Percentiles rank a stretch among this genome's conserved stretches.
These are phyloP conservation scores for Simmondsia chinensis DNA, from an alignment of 148 eudicot genomes.

Conservation along the genomic window DNA sequence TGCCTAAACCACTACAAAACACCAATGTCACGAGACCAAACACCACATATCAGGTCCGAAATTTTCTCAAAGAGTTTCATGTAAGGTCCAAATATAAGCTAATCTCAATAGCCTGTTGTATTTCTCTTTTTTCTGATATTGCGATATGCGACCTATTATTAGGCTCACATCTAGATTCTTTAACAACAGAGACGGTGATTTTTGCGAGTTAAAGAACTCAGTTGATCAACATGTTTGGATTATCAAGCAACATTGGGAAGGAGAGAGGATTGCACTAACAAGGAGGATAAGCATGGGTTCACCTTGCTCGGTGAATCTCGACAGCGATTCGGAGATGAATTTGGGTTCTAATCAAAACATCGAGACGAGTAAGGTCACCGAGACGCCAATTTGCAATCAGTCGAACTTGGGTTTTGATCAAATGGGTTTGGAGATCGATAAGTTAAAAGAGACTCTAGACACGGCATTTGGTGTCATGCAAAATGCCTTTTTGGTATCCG, in stretches of 20 bases:
- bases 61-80: too few species aligned
- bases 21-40: too few species aligned
- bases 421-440: slow-evolving; percentile 59
- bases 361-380: too few species aligned
- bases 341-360: too few species aligned
- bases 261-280: slow-evolving; percentile 19
- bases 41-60: too few species aligned
- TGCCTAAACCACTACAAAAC: too few species aligned
- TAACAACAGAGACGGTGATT: slow-evolving; percentile 18
- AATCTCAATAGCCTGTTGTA: too few species aligned
- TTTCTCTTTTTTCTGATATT: too few species aligned
- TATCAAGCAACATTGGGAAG: slow-evolving; percentile 52
- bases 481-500: slow-evolving; percentile 14
- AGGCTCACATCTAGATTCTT: too few species aligned
- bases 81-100: too few species aligned
- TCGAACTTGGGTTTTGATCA: slow-evolving; percentile 27
- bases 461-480: slow-evolving; percentile 46
- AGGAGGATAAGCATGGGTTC: slow-evolving; percentile 11
- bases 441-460: slow-evolving; percentile 45
- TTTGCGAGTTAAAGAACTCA: slow-evolving; percentile 27
- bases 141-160: too few species aligned
- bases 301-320: slow-evolving; percentile 6
- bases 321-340: slow-evolving; percentile 1
- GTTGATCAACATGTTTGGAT: slow-evolving; percentile 36
- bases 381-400: too few species aligned